phyloP scores from a whole-genome alignment of 2,329 filamentous ascomycete species.

The Nemania sp. region DNA sequence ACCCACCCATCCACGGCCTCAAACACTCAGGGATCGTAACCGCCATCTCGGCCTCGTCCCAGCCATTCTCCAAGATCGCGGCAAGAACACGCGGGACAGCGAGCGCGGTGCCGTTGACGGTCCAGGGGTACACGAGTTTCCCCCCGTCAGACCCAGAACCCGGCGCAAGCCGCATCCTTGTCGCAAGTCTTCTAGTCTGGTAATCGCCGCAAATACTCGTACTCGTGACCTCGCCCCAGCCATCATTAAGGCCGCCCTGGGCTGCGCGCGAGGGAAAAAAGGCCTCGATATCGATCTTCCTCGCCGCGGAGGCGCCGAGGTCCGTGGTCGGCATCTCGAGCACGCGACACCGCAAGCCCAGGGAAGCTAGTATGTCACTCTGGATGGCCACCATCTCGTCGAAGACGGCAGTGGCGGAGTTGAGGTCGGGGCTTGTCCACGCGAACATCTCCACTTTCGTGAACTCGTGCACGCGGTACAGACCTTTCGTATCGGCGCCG shows the following conservation, averaged over 20 bases:
- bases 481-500: conserved; percentile 86
- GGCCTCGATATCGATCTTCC: conserved; percentile 92
- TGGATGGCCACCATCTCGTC: conserved; percentile 87
- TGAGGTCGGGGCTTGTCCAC: conserved; percentile 70
- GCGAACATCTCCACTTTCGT: conserved; percentile 98
- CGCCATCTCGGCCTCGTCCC: conserved; percentile 69
- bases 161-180: conserved; percentile 69
- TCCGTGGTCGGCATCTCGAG: conserved; percentile 91
- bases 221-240: conserved; percentile 93
- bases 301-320: conserved; percentile 81
- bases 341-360: conserved; percentile 83
- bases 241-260: conserved; percentile 56
- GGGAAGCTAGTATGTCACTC: conserved; percentile 74
- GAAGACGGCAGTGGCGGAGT: conserved; percentile 63
- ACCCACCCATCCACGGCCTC: conserved; percentile 80
- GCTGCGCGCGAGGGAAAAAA: conserved; percentile 79
- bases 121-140: conserved; percentile 75
- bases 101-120: conserved; percentile 90
- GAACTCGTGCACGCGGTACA: conserved; percentile 98
- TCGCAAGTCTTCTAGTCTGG: conserved; percentile 80
- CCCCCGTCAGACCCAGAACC: conserved; percentile 49
- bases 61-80: conserved; percentile 87
- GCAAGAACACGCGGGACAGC: conserved; percentile 89
- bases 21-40: conserved; percentile 80
- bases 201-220: conserved; percentile 94